Evolutionary conservation across 2,329 filamentous ascomycete species (phyloP).

Genomic region (Fusarium albidum): DNA sequence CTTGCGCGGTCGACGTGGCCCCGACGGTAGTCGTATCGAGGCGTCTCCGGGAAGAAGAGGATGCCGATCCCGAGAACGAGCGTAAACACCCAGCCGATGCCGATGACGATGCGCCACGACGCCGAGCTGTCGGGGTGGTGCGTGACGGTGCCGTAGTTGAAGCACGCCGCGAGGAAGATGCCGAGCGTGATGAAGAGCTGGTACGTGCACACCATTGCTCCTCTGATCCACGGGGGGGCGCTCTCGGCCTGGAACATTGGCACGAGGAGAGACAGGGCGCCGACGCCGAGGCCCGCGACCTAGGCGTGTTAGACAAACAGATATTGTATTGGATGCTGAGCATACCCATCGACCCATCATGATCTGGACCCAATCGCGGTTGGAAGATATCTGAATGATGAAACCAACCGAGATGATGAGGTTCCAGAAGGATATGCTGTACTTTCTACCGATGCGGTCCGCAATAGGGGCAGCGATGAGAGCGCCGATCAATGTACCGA

Average conservation of each 20-base stretch:
- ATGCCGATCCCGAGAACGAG: conserved; percentile 58
- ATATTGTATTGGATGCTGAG: too few species aligned
- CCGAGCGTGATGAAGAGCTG: conserved; percentile 78
- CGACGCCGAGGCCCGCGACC: conserved; percentile 72
- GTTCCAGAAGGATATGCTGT: conserved; percentile 69
- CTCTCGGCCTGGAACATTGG: conserved; percentile 81
- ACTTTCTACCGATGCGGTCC: conserved; percentile 70
- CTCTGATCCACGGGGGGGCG: conserved; percentile 71
- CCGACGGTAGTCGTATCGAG: conserved; percentile 58
- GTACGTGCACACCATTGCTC: conserved; percentile 71
- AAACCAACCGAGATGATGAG: conserved; percentile 70
- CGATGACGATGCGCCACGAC: conserved; percentile 69
- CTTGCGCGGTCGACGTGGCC: conserved; percentile 57
- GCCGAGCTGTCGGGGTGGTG: conserved; percentile 55
- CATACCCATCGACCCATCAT: conserved; percentile 65
- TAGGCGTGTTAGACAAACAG: too few species aligned
- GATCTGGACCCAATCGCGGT: conserved; percentile 67
- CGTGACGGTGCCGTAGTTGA: conserved; percentile 68
- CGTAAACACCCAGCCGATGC: conserved; percentile 60
- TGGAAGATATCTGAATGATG: conserved; percentile 70
- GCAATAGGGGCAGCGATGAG: conserved; percentile 68
- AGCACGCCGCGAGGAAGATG: conserved; percentile 66
- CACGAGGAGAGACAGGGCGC: conserved; percentile 68
- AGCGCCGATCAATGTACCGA: conserved; percentile 68
- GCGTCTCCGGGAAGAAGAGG: conserved; percentile 60